phyloP scores from a whole-genome alignment of 129 eudicot species.

The Logfia minima region DNA sequence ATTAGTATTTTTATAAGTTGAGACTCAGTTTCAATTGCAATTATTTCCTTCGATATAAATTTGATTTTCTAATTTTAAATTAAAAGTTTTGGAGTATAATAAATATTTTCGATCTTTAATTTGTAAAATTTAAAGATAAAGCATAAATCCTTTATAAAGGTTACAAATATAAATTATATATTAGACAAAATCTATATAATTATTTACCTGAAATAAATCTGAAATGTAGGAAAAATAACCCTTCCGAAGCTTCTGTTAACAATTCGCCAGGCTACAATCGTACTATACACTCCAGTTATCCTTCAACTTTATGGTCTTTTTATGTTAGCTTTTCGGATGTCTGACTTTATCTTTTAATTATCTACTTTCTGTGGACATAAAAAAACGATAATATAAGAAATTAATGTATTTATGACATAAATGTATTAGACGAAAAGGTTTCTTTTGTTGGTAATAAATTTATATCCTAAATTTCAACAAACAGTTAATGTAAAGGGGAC shows the following conservation, averaged over 20 bases:
- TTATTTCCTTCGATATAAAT: no score
- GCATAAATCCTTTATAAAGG: no score
- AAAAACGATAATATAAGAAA: background rate
- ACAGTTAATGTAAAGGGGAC: no score
- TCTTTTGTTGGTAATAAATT: no score
- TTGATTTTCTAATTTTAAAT: no score
- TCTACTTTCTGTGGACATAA: slow-evolving; percentile 1
- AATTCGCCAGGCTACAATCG: background rate
- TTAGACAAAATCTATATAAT: background rate
- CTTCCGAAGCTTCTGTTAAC: background rate
- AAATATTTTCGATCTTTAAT: no score
- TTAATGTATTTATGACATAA: background rate
- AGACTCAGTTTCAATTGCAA: no score
- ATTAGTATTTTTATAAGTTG: no score
- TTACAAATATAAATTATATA: background rate
- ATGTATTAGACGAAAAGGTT: no score
- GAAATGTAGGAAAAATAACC: background rate
- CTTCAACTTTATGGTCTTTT: background rate
- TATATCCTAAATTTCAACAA: no score
- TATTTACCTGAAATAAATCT: background rate
- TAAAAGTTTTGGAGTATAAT: no score
- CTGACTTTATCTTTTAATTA: background rate
- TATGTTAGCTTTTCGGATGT: background rate
- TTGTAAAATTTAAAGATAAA: no score
- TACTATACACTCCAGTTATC: background rate